These are phyloP conservation scores for Debaryomyces hansenii DNA, from an alignment of 805 yeast genomes.

Conservation along the genomic window DNA sequence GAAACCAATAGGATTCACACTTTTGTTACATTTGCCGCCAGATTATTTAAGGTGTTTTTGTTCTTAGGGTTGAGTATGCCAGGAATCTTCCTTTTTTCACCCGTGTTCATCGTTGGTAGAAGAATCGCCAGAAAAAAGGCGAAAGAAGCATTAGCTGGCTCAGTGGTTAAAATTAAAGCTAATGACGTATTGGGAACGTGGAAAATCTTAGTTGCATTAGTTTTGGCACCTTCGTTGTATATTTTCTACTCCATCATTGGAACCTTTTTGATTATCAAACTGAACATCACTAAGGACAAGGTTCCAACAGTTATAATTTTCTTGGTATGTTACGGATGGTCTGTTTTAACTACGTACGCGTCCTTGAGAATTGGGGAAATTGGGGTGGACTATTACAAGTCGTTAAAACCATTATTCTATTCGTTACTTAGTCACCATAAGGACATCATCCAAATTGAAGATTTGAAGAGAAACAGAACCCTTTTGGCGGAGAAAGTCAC, in stretches of 20 bases:
- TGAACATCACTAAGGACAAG: constrained; percentile 10
- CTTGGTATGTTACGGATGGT: constrained; percentile 31
- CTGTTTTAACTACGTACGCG: constrained; percentile 41
- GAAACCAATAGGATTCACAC: constrained; percentile 20
- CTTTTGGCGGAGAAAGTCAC: constrained; percentile 28
- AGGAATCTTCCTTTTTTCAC: constrained; percentile 38
- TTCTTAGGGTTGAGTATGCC: constrained; percentile 37
- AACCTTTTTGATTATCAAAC: constrained; percentile 20
- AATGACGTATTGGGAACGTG: constrained; percentile 43
- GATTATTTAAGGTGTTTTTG: constrained; percentile 27
- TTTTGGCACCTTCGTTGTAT: constrained; percentile 40
- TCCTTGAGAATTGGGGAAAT: constrained; percentile 42
- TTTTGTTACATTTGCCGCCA: constrained; percentile 21
- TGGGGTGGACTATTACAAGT: constrained; percentile 42
- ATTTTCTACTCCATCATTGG: constrained; percentile 39
- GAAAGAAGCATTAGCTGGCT: constrained; percentile 36
- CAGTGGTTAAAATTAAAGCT: constrained; percentile 41
- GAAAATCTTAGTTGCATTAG: constrained; percentile 44
- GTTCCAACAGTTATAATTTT: constrained; percentile 21
- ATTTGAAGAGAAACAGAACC: constrained; percentile 27
- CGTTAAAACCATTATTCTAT: constrained; percentile 36
- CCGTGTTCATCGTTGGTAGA: constrained; percentile 36
- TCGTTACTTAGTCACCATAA: constrained; percentile 29
- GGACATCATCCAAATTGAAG: constrained; percentile 30
- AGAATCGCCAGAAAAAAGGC: constrained; percentile 36